A percentile compares a stretch with the other conserved stretches of the same genome.
These are phyloP conservation scores for Colletotrichum sp. DNA, from an alignment of 2,329 filamentous ascomycete genomes.

Conservation along the genomic window DNA sequence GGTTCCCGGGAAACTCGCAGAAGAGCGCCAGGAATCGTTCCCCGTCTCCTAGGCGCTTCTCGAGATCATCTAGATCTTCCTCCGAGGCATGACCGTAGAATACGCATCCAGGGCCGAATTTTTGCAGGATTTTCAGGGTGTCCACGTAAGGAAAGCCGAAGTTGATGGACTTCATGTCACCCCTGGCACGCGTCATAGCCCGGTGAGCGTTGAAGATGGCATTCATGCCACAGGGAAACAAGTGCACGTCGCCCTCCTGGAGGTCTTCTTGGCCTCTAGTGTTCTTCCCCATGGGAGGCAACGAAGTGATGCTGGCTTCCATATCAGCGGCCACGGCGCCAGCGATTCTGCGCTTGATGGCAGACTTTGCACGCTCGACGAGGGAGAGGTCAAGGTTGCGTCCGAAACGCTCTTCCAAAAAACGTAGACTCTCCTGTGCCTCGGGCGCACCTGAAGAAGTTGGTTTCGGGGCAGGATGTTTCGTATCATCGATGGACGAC, in stretches of 20 bases:
- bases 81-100: conserved; percentile 86
- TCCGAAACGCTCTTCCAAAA: conserved; percentile 93
- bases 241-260: conserved; percentile 84
- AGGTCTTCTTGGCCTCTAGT: conserved; percentile 67
- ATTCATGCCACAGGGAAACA: conserved; percentile 93
- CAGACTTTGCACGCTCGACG: conserved; percentile 81
- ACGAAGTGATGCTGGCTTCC: conserved; percentile 63
- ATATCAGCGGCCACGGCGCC: conserved; percentile 79
- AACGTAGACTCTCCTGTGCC: conserved; percentile 73
- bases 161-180: conserved; percentile 77
- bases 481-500: conserved; percentile 44
- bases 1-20: conserved; percentile 95
- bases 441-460: conserved; percentile 35
- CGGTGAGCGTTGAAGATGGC: conserved; percentile 91
- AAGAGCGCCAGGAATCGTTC: conserved; percentile 85
- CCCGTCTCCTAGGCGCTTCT: conserved; percentile 71
- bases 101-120: conserved; percentile 86
- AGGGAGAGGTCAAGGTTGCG: conserved; percentile 85
- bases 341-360: conserved; percentile 86
- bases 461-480: conserved; percentile 24
- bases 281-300: conserved; percentile 53
- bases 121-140: conserved; percentile 92
- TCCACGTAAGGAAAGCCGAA: conserved; percentile 99
- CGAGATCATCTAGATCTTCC: conserved; percentile 83
- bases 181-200: conserved; percentile 69